Evolutionary conservation across 352 stramenopile genomes (phyloP).

Genomic region (Globisporangium echinulatum): DNA sequence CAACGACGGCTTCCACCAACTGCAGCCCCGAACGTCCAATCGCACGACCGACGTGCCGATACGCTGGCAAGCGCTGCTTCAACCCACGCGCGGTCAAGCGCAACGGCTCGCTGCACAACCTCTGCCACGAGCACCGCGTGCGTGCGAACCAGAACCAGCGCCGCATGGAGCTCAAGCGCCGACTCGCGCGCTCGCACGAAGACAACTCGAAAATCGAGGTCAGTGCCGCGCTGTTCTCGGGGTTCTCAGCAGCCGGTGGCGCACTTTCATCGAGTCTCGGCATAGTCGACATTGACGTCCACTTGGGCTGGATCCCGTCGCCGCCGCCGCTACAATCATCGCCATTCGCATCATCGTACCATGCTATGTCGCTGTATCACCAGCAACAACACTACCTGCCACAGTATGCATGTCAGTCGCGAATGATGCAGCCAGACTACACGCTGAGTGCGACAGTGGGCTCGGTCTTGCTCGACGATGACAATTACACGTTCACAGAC

Average conservation of each 20-base stretch:
- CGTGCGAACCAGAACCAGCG: conserved; percentile 19
- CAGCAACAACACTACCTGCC: not conserved
- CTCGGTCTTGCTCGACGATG: not conserved
- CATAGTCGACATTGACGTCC: conserved; percentile 6
- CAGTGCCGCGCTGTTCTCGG: not conserved
- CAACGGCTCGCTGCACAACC: conserved; percentile 17
- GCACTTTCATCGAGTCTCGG: not conserved
- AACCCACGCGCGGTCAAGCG: conserved; percentile 15
- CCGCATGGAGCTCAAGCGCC: conserved; percentile 15
- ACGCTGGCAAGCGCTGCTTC: conserved; percentile 13
- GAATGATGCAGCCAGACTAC: not conserved
- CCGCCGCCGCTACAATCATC: not conserved
- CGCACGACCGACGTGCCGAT: conserved; percentile 10
- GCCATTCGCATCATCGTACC: too few species aligned
- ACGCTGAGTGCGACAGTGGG: not conserved
- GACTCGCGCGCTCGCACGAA: not conserved
- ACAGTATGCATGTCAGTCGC: not conserved
- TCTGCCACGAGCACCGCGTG: conserved; percentile 19
- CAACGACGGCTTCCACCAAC: too few species aligned
- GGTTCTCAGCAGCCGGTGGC: too few species aligned
- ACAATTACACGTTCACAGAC: conserved; percentile 2
- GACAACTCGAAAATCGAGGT: not conserved
- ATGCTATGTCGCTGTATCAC: not conserved
- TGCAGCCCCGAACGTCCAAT: too few species aligned
- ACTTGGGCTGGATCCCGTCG: conserved; percentile 2